phyloP scores from a whole-genome alignment of 1,139 yeast species.

The Protomyces arabidopsidicola region DNA sequence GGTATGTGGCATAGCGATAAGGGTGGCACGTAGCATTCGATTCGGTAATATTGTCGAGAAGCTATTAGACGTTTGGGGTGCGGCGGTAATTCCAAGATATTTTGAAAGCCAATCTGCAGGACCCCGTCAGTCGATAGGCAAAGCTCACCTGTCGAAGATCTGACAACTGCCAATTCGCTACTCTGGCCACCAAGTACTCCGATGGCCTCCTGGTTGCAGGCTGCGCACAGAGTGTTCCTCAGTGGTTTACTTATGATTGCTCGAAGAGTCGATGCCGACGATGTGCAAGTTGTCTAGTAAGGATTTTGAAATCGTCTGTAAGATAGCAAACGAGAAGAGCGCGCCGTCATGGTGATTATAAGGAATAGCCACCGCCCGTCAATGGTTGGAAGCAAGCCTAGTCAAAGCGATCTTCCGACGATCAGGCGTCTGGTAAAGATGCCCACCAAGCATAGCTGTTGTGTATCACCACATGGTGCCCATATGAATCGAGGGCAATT shows the following conservation, averaged over 20 bases:
- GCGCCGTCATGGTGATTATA: no score
- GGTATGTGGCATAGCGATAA: no score
- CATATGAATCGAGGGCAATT: no score
- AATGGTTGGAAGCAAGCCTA: no score
- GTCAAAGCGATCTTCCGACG: no score
- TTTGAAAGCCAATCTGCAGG: not conserved
- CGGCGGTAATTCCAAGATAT: not conserved
- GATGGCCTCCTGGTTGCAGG: not conserved
- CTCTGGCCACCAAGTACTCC: not conserved
- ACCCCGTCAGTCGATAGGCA: not conserved
- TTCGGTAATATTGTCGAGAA: not conserved
- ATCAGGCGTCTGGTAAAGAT: no score
- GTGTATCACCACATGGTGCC: no score
- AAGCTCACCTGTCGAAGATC: not conserved
- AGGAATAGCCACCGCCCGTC: no score
- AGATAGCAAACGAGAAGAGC: no score
- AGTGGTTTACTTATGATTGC: not conserved
- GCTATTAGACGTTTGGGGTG: not conserved
- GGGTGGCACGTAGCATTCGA: not conserved
- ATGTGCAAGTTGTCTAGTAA: not conserved
- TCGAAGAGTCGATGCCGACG: not conserved
- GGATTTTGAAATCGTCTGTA: no score
- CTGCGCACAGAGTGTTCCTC: not conserved
- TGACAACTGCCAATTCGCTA: not conserved
- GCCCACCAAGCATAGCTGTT: no score